Evolutionary conservation across 129 eudicot species (phyloP).

Genomic region (Daucus carota): DNA sequence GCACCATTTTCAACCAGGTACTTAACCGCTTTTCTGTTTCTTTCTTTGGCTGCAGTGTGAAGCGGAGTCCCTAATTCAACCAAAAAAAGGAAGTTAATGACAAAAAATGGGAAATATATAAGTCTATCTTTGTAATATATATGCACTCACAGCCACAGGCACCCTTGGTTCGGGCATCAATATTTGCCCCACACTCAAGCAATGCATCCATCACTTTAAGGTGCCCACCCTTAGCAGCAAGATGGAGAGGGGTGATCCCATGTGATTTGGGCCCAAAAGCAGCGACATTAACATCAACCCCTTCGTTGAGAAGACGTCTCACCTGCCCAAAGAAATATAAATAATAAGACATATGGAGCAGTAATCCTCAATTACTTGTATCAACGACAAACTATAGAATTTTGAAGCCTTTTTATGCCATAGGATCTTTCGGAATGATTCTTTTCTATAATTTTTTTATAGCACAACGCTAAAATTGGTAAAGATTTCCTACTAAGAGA

Average conservation of each 20-base stretch:
- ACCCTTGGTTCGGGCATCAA: conserved; percentile 96
- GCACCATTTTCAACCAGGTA: conserved; percentile 88
- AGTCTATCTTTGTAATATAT: background rate
- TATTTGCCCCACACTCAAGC: conserved; percentile 91
- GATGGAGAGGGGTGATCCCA: conserved; percentile 95
- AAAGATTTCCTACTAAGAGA: background rate
- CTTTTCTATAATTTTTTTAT: background rate
- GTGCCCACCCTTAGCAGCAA: conserved; percentile 98
- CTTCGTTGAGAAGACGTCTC: conserved; percentile 60
- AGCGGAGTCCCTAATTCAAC: conserved; percentile 87
- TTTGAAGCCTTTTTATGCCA: background rate
- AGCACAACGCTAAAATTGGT: background rate
- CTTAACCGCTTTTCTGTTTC: conserved; percentile 64
- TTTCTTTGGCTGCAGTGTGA: conserved; percentile 91
- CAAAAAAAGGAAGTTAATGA: background rate
- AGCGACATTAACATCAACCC: conserved; percentile 76
- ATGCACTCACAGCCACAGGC: conserved; percentile 85
- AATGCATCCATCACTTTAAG: conserved; percentile 82
- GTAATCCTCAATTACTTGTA: background rate
- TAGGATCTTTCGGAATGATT: background rate
- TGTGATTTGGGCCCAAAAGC: conserved; percentile 85
- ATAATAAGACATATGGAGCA: background rate
- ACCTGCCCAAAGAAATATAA: conserved; percentile 33
- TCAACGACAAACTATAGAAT: background rate
- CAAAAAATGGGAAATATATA: background rate